phyloP scores from a whole-genome alignment of 1,139 yeast genomes.

The Hansenula sp. region DNA sequence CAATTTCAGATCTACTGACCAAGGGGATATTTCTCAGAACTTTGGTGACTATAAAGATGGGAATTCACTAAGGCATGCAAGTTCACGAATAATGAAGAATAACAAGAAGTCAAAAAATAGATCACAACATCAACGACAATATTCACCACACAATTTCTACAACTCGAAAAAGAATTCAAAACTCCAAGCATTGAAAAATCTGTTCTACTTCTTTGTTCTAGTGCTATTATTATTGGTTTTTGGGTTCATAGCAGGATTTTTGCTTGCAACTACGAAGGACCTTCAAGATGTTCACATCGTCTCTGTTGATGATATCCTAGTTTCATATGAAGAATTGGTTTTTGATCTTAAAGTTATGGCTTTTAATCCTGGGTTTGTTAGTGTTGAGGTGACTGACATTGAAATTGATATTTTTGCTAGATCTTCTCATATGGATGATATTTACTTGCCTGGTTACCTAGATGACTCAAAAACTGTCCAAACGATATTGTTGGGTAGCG shows the following conservation, averaged over 20 bases:
- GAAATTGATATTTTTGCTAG: slow-evolving; percentile 88
- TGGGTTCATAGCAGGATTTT: slow-evolving; percentile 80
- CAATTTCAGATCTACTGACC: slow-evolving; percentile 11
- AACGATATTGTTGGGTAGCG: slow-evolving; percentile 75
- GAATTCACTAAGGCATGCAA: slow-evolving; percentile 4
- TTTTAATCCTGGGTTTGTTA: slow-evolving; percentile 81
- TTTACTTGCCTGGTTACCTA: slow-evolving; percentile 7
- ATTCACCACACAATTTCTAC: slow-evolving; percentile 56
- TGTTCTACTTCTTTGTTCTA: slow-evolving; percentile 52
- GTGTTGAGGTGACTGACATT: slow-evolving; percentile 59
- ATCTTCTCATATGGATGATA: slow-evolving; percentile 42
- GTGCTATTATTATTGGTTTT: slow-evolving; percentile 52
- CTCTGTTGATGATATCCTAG: slow-evolving; percentile 64
- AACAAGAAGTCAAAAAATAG: slow-evolving; percentile 5
- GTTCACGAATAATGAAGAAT: slow-evolving; percentile 4
- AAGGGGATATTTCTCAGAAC: slow-evolving; percentile 6
- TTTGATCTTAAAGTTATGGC: slow-evolving; percentile 78
- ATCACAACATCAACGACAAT: slow-evolving; percentile 34
- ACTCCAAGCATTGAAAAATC: slow-evolving; percentile 33
- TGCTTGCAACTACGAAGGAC: slow-evolving; percentile 85
- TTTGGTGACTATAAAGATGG: slow-evolving; percentile 6
- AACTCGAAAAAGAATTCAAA: slow-evolving; percentile 27
- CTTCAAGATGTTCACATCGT: slow-evolving; percentile 60
- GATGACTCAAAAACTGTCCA: slow-evolving; percentile 30
- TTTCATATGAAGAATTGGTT: slow-evolving; percentile 79